Conservation (phyloP, 2,329 filamentous ascomycete species). For the Sclerotinia sclerotiorum region DNA sequence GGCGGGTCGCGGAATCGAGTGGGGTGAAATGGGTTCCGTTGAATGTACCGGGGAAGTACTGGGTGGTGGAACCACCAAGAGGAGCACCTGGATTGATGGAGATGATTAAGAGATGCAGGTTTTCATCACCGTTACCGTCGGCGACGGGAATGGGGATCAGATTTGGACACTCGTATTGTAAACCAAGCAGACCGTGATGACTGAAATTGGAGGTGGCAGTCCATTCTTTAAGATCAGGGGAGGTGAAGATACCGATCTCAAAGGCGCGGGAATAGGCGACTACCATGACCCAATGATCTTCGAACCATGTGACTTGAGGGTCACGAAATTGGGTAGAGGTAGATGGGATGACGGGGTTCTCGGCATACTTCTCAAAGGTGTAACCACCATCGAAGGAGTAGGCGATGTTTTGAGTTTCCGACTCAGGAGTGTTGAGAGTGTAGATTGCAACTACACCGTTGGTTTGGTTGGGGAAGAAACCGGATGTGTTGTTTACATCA, state of each 20-base stretch:
- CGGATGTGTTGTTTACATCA: constrained; percentile 64
- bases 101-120: constrained; percentile 49
- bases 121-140: constrained; percentile 32
- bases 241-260: constrained; percentile 60
- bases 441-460: constrained; percentile 64
- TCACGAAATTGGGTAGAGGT: constrained; percentile 60
- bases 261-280: constrained; percentile 56
- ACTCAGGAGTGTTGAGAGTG: constrained; percentile 43
- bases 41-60: constrained; percentile 60
- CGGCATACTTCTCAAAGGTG: constrained; percentile 58
- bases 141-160: constrained; percentile 54
- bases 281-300: constrained; percentile 57
- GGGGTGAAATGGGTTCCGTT: constrained; percentile 62
- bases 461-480: constrained; percentile 58
- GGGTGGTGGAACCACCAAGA: constrained; percentile 53
- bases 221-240: constrained; percentile 59
- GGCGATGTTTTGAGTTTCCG: constrained; percentile 58
- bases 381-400: constrained; percentile 63
- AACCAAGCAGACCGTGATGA: constrained; percentile 49
- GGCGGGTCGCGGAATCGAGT: constrained; percentile 45
- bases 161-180: constrained; percentile 58
- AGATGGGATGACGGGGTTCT: constrained; percentile 57
- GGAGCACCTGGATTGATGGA: constrained; percentile 59
- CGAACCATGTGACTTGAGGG: constrained; percentile 62
- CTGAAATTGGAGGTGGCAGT: constrained; percentile 58